phyloP scores from a whole-genome alignment of 306 rosid species.

The Ormosia emarginata region DNA sequence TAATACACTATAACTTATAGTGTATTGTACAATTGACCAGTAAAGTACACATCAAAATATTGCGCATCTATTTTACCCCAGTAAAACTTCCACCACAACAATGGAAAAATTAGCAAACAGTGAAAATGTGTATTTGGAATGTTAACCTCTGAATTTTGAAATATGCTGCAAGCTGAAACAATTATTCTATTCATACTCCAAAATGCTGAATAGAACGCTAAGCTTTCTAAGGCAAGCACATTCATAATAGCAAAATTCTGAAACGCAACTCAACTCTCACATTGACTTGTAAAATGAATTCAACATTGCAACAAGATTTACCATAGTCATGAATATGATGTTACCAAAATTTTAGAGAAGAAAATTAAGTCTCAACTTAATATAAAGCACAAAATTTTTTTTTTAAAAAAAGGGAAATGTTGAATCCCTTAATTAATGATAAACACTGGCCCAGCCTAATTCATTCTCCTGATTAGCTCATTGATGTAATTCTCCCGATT shows the following conservation, averaged over 20 bases:
- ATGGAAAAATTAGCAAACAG: no score
- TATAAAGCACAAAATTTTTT: constrained; percentile 19
- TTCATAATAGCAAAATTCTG: background rate
- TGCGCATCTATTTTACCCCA: no score
- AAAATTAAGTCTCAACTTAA: constrained; percentile 3
- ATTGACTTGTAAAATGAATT: constrained; percentile 11
- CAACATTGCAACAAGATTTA: constrained; percentile 7
- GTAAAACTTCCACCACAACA: no score
- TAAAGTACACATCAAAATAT: no score
- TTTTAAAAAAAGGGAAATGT: background rate
- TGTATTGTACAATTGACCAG: no score
- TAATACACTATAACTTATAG: no score
- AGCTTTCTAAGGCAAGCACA: background rate
- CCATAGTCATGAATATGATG: background rate
- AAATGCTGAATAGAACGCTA: background rate
- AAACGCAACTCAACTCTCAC: constrained; percentile 22
- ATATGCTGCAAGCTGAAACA: no score
- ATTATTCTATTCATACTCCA: background rate
- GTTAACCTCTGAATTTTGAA: no score
- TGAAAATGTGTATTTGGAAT: no score
- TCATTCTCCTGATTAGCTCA: constrained; percentile 85
- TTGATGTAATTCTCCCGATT: constrained; percentile 84
- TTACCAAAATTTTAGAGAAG: constrained; percentile 24
- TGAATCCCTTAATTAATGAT: background rate
- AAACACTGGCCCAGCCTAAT: constrained; percentile 27